phyloP scores from a whole-genome alignment of 306 rosid genomes.

The Acacia acuminata region DNA sequence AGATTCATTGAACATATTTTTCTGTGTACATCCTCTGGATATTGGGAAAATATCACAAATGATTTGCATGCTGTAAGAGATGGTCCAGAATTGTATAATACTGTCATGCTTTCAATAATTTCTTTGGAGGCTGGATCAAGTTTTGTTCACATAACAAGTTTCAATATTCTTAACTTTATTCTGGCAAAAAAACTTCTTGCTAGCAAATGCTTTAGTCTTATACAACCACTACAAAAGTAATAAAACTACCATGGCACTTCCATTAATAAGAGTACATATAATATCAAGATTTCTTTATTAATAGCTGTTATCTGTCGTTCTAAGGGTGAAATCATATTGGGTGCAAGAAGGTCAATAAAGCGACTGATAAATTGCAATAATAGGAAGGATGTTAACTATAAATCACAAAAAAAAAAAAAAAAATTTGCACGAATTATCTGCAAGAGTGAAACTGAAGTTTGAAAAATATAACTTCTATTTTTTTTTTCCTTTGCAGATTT shows the following conservation, averaged over 20 bases:
- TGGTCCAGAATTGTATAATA: conserved; percentile 2
- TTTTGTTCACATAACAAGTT: conserved; percentile 5
- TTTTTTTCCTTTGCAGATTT: conserved; percentile 51
- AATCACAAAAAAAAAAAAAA: conserved; percentile 1
- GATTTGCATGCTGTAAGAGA: conserved; percentile 7
- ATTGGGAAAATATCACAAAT: background rate
- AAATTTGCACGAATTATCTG: background rate
- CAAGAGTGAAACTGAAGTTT: background rate
- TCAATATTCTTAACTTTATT: conserved; percentile 8
- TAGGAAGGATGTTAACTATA: background rate
- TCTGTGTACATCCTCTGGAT: background rate
- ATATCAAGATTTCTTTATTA: conserved; percentile 2
- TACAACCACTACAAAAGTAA: background rate
- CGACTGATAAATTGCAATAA: background rate
- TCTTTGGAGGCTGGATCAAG: background rate
- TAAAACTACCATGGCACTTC: background rate
- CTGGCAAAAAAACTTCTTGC: background rate
- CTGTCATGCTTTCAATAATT: background rate
- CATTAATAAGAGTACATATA: background rate
- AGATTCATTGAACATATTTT: background rate
- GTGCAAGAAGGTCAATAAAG: conserved; percentile 6
- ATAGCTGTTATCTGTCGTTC: conserved; percentile 1
- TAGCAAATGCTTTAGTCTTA: background rate
- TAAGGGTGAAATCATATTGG: background rate
- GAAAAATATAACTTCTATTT: conserved; percentile 3